Evolutionary conservation across 176 grass and related monocot genomes (phyloP), one percentile per base, ranked within the genome.

Genomic region (Hsuehochloa calcarea): DNA sequence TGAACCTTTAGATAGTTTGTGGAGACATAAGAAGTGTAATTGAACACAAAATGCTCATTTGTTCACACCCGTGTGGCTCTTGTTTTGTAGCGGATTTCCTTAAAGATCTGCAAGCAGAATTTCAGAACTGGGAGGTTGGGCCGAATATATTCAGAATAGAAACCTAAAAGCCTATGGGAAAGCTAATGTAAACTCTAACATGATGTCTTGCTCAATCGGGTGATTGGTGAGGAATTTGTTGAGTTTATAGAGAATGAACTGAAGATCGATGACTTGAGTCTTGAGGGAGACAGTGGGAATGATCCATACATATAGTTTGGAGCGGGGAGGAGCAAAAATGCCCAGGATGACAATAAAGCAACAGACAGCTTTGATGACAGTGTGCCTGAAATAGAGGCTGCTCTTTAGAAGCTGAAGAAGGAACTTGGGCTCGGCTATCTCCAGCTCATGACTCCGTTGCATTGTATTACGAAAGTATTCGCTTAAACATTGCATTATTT

Each of bases 241-340:
- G 94, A 93, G 51, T 96, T 88, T 86, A 52, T 96, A 44, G 96
- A 98, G 86, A 95, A 93, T 4, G 96, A 98, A 85, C 74, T 95
- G n/a, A 93, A 93, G 43, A 83, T 93, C 25, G 94, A 87, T 1
- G 87, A 74, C 55, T 79, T 49, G 1, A 49, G 64, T 40, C 61
- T 3, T 9, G 73, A 88, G 29, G 82, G 75, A 14, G 64, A 81
- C 4, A 68, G 34, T 3, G 23, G 25, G 5, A 46, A 71, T 17
- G 84, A 82, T 71, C 65, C 45, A 6, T 86, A 68, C 70, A 67
- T 31, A 15, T 54, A 44, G 29, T 90, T 72, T 80, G 40, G 73
- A 82, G 80, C 63, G 65, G 80, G 72, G 65, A 82, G 35, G 43
- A 35, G 16, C 74, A 56, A 85, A 74, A 82, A 59, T 34, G 26